These are phyloP conservation scores for Wolfiporia cocos DNA, from an alignment of 1,284 basidiomycete genomes.

Conservation along the genomic window DNA sequence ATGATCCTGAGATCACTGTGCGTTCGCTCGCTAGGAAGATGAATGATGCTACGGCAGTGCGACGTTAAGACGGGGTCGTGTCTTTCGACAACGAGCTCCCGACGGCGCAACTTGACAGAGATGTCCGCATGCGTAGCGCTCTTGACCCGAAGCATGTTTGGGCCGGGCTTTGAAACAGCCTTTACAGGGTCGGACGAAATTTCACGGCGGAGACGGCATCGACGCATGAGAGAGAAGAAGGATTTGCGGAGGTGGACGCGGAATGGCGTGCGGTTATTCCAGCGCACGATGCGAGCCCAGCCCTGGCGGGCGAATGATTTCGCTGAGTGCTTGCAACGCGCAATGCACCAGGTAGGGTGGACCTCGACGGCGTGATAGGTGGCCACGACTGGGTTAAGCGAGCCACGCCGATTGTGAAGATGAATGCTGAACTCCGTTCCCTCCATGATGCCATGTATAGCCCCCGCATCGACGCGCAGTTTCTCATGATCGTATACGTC, in stretches of 20 bases:
- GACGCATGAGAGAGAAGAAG: slow-evolving; percentile 31
- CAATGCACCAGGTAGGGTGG: slow-evolving; percentile 51
- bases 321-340: slow-evolving; percentile 33
- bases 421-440: slow-evolving; percentile 57
- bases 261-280: slow-evolving; percentile 49
- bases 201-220: slow-evolving; percentile 27
- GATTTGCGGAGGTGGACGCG: slow-evolving; percentile 36
- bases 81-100: slow-evolving; percentile 32
- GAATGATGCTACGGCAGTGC: slow-evolving; percentile 26
- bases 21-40: slow-evolving; percentile 27
- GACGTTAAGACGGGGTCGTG: slow-evolving; percentile 29
- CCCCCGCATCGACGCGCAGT: slow-evolving; percentile 46
- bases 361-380: slow-evolving; percentile 43
- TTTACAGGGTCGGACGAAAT: slow-evolving; percentile 15
- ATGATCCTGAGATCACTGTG: slow-evolving; percentile 28
- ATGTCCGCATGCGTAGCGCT: slow-evolving; percentile 32
- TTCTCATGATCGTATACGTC: slow-evolving; percentile 32
- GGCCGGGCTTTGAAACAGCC: slow-evolving; percentile 18
- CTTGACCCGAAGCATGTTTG: slow-evolving; percentile 31
- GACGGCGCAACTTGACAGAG: slow-evolving; percentile 30
- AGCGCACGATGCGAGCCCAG: slow-evolving; percentile 52
- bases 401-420: slow-evolving; percentile 49
- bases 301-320: slow-evolving; percentile 30
- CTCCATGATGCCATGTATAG: slow-evolving; percentile 51
- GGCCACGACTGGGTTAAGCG: slow-evolving; percentile 48